Conservation (phyloP, 1,139 yeast genomes). For the Debaryomyces robertsiae region DNA sequence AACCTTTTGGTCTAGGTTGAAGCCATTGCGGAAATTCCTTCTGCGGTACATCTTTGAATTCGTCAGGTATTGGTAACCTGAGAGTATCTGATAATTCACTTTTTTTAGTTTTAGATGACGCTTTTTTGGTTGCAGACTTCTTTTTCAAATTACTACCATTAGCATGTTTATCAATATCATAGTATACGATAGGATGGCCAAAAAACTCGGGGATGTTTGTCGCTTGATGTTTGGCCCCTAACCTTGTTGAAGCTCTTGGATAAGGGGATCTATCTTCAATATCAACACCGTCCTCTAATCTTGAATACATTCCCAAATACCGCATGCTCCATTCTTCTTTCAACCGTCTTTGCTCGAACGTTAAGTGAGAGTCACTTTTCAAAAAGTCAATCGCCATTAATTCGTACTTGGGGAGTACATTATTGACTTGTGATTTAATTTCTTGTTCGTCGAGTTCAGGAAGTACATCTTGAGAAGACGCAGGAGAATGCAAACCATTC, state of each 20-base stretch:
- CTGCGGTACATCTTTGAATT: slow-evolving; percentile 41
- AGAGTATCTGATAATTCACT: slow-evolving; percentile 24
- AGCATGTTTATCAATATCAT: slow-evolving; percentile 43
- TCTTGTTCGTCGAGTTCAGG: slow-evolving; percentile 16
- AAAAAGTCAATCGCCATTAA: slow-evolving; percentile 58
- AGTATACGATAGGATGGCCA: slow-evolving; percentile 69
- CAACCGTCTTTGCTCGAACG: slow-evolving; percentile 51
- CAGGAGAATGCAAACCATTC: slow-evolving; percentile 22
- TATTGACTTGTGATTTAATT: slow-evolving; percentile 10
- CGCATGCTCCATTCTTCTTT: slow-evolving; percentile 80
- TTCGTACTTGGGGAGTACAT: slow-evolving; percentile 57
- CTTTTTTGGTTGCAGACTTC: slow-evolving; percentile 19
- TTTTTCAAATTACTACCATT: slow-evolving; percentile 21
- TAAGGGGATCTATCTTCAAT: slow-evolving; percentile 74
- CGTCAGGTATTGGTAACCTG: slow-evolving; percentile 50
- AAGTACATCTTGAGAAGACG: slow-evolving; percentile 11
- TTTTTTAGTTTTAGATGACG: slow-evolving; percentile 16
- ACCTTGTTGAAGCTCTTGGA: slow-evolving; percentile 77
- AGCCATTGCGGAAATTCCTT: slow-evolving; percentile 71
- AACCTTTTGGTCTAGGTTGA: slow-evolving; percentile 77
- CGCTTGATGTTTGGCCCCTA: slow-evolving; percentile 78
- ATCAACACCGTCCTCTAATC: slow-evolving; percentile 78
- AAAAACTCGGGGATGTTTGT: slow-evolving; percentile 66
- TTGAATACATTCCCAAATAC: slow-evolving; percentile 76
- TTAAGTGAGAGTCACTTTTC: slow-evolving; percentile 41